Evolutionary conservation across 805 yeast genomes (phyloP), one percentile per base, ranked within the genome.

Genomic region (Zygosaccharomyces bisporus): DNA sequence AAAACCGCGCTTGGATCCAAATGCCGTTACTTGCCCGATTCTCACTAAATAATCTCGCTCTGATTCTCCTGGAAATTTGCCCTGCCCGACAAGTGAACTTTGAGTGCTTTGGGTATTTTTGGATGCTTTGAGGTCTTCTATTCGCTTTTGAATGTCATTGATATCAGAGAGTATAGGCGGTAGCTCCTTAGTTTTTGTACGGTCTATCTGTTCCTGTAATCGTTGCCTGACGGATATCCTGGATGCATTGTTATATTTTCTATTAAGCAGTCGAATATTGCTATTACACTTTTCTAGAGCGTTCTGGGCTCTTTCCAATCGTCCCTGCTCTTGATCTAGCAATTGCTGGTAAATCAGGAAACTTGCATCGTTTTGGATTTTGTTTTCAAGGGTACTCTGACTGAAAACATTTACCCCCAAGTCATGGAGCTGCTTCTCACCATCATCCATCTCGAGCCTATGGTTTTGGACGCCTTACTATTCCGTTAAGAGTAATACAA

Each of bases 21-120:
- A 93, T 0, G 98, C 98, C 0, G 99, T 93, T 44, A 89, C 79
- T 61, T 88, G 81, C 21, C 99, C 99, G 0, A 91, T 90, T 51
- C 99, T 73, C 0, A 93, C 77, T 48, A 93, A 70, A 57, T 66
- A 90, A 40, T 90, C 97, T 45, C 78, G 78, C 57, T 84, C 85
- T 0, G 88, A 66, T 57, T 93, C 98, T n/a, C 77, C 85, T 0
- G 84, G 79, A 5, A 76, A 69, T 50, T 73, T 70, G 1, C 47
- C 57, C 0, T 43, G 51, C 3, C 54, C 58, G 8, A 46, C 56
- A 4, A 46, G 49, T 1, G 43, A 46, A 1, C 37, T 51, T 2
- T 43, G 43, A 10, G 24, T 35, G 3, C 41, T 31, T 6, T 29
- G 47, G 6, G 41, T 36, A 7, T 49, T 44, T 29, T 55, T 43